Conservation (phyloP, 129 eudicot genomes). For the Centaurea solstitialis region DNA sequence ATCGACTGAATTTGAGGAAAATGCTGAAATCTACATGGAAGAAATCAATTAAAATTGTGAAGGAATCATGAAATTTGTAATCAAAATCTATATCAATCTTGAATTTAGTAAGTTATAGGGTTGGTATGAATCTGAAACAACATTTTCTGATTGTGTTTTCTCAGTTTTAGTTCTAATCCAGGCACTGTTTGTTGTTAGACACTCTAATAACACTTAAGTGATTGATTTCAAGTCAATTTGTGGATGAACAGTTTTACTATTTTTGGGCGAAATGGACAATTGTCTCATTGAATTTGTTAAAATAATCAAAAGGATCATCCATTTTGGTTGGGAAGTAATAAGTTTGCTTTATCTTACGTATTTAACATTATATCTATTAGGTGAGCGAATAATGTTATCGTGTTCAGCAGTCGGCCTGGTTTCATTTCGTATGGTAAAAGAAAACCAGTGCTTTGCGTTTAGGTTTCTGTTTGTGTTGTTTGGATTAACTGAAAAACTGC, state of each 20-base stretch:
- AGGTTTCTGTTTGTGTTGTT: background rate
- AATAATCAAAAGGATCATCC: background rate
- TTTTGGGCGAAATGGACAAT: background rate
- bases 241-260: background rate
- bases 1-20: background rate
- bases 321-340: background rate
- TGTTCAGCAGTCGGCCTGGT: background rate
- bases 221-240: background rate
- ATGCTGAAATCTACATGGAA: background rate
- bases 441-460: background rate
- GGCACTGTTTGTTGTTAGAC: background rate
- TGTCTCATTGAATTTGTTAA: background rate
- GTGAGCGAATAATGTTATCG: background rate
- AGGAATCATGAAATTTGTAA: background rate
- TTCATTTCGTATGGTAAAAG: no score
- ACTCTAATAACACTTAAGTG: background rate
- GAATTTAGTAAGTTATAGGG: background rate
- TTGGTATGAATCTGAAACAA: background rate
- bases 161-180: background rate
- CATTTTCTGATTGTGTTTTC: background rate
- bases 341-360: background rate
- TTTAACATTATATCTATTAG: background rate
- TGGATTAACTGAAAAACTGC: background rate
- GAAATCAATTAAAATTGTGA: background rate
- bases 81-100: background rate